These are phyloP conservation scores for Colletotrichum chrysophilum DNA, from an alignment of 2,329 filamentous ascomycete species.

Conservation along the genomic window DNA sequence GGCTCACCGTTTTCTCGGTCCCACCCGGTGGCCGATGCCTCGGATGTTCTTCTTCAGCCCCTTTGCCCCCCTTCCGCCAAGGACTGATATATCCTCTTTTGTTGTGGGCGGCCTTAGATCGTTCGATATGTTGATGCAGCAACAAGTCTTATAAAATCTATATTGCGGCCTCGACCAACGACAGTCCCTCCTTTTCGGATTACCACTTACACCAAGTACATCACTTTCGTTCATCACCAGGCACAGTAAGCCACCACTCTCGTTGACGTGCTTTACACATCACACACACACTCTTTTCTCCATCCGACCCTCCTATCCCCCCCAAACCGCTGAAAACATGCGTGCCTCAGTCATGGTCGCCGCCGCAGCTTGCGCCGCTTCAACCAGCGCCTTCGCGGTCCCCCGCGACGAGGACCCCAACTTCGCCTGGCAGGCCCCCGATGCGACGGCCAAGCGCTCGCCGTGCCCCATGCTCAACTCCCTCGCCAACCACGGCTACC, in stretches of 20 bases:
- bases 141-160: neutral
- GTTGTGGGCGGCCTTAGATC: neutral
- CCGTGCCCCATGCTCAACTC: conserved; percentile 30
- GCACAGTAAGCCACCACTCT: neutral
- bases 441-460: conserved; percentile 43
- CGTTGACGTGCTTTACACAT: neutral
- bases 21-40: neutral
- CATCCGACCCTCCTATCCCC: neutral
- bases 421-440: conserved; percentile 7
- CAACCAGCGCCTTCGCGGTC: neutral
- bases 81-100: neutral
- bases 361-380: neutral
- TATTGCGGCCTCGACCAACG: neutral
- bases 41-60: neutral
- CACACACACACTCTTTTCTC: neutral
- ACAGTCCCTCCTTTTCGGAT: neutral
- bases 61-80: neutral
- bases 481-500: conserved; percentile 27
- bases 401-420: neutral
- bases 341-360: conserved; percentile 12
- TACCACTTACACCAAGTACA: neutral
- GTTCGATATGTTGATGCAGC: neutral
- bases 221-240: neutral
- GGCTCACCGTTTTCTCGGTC: neutral
- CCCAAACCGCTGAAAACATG: neutral